Evolutionary conservation across 179 eudicot genomes (phyloP).

Genomic region (Carnegiea gigantea): DNA sequence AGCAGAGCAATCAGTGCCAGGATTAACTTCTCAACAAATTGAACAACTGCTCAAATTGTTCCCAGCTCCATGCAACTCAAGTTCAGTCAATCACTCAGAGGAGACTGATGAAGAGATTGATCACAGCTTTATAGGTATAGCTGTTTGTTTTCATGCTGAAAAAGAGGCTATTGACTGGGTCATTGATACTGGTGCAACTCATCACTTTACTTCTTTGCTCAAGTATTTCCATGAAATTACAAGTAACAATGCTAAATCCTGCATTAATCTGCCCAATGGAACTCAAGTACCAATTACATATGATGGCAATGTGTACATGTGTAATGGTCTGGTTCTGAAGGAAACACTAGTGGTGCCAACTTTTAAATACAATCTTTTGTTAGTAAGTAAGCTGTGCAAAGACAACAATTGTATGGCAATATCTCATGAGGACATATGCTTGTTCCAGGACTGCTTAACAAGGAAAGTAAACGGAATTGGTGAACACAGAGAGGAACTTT

Average conservation of each 20-base stretch:
- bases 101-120: not conserved
- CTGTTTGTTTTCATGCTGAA: too few relatives aligned
- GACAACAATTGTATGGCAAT: not conserved
- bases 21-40: too few relatives aligned
- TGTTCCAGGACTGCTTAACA: not conserved
- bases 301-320: not conserved
- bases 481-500: not conserved
- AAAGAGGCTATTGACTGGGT: too few relatives aligned
- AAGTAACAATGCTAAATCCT: not conserved
- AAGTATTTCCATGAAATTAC: not conserved
- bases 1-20: too few relatives aligned
- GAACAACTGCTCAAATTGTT: too few relatives aligned
- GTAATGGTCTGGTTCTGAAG: not conserved
- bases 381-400: not conserved
- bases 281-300: not conserved
- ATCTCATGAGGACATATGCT: too few relatives aligned
- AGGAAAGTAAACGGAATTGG: not conserved
- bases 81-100: too few relatives aligned
- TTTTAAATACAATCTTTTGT: not conserved
- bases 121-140: not conserved
- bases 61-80: too few relatives aligned
- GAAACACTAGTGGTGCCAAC: not conserved
- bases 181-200: not conserved
- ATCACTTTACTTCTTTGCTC: not conserved
- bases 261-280: not conserved